Conservation (phyloP, 129 eudicot species). For the Escallonia herrerae region DNA sequence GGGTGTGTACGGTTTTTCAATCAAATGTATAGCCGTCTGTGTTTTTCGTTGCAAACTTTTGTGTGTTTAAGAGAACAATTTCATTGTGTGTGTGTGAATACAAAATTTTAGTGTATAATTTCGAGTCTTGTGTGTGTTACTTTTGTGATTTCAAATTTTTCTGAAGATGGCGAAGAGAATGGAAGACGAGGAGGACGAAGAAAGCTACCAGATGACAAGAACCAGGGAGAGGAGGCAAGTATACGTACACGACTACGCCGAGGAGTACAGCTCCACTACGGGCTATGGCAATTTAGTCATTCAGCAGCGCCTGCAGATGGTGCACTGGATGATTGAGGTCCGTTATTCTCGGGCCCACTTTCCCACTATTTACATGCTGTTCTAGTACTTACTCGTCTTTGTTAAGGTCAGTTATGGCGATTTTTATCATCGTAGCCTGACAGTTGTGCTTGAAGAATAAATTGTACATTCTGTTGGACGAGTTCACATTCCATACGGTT, state of each 20-base stretch:
- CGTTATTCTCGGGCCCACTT: neutral
- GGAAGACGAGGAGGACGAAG: slow-evolving; percentile 65
- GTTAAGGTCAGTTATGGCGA: neutral
- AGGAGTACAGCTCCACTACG: slow-evolving; percentile 57
- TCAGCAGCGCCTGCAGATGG: slow-evolving; percentile 76
- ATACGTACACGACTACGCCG: slow-evolving; percentile 62
- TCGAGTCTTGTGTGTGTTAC: too few species aligned
- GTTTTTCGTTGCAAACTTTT: too few species aligned
- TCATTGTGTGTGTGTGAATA: too few species aligned
- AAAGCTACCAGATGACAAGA: slow-evolving; percentile 65
- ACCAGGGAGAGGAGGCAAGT: slow-evolving; percentile 82
- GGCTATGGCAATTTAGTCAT: slow-evolving; percentile 57
- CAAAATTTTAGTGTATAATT: too few species aligned
- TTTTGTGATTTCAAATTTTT: too few species aligned
- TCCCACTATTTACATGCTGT: slow-evolving; percentile 1
- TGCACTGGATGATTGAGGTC: slow-evolving; percentile 92
- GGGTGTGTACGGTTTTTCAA: too few species aligned
- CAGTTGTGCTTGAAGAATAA: slow-evolving; percentile 1
- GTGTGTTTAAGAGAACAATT: too few species aligned
- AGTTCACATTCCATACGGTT: neutral
- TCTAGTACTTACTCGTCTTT: neutral
- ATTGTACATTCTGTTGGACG: neutral
- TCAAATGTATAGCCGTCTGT: too few species aligned
- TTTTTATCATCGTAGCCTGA: too few species aligned
- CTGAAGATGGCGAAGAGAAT: slow-evolving; percentile 21